Conservation (phyloP, 164 flowering plant genomes). For the Protea cynaroides region DNA sequence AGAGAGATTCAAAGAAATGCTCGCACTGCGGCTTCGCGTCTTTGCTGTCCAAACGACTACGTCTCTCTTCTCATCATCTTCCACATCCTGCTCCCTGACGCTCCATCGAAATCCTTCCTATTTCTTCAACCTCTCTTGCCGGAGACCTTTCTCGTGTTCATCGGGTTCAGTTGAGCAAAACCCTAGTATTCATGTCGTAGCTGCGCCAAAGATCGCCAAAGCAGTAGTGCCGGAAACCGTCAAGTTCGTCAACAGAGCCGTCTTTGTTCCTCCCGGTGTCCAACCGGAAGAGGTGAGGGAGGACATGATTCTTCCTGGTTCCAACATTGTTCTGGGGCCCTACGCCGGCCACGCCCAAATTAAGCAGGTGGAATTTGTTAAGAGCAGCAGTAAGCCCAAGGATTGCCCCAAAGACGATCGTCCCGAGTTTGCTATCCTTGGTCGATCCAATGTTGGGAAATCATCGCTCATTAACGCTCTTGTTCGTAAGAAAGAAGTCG, state of each 20-base stretch:
- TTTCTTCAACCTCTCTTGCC: constrained; percentile 11
- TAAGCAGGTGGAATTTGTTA: constrained; percentile 75
- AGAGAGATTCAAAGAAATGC: constrained; percentile 11
- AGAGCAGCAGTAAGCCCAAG: constrained; percentile 64
- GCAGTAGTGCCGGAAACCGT: constrained; percentile 26
- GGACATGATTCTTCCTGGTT: constrained; percentile 76
- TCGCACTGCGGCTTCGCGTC: constrained; percentile 27
- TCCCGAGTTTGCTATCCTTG: constrained; percentile 89
- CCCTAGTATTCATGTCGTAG: constrained; percentile 3
- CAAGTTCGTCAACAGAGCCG: constrained; percentile 29
- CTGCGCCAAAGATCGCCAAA: constrained; percentile 28
- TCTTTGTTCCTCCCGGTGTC: constrained; percentile 84
- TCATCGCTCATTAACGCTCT: constrained; percentile 86
- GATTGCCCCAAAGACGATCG: constrained; percentile 74
- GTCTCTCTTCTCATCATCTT: neutral
- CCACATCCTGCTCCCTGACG: neutral
- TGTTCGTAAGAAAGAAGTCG: constrained; percentile 72
- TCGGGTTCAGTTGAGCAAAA: constrained; percentile 17
- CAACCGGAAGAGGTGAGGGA: constrained; percentile 62
- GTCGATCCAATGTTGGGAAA: constrained; percentile 93
- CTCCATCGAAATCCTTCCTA: constrained; percentile 4
- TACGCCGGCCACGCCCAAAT: constrained; percentile 87
- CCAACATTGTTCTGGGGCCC: constrained; percentile 87
- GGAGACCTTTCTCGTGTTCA: constrained; percentile 18
- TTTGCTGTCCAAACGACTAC: constrained; percentile 14